Evolutionary conservation across 495 filamentous ascomycete genomes (phyloP).

Genomic region (Geopyxis carbonaria): DNA sequence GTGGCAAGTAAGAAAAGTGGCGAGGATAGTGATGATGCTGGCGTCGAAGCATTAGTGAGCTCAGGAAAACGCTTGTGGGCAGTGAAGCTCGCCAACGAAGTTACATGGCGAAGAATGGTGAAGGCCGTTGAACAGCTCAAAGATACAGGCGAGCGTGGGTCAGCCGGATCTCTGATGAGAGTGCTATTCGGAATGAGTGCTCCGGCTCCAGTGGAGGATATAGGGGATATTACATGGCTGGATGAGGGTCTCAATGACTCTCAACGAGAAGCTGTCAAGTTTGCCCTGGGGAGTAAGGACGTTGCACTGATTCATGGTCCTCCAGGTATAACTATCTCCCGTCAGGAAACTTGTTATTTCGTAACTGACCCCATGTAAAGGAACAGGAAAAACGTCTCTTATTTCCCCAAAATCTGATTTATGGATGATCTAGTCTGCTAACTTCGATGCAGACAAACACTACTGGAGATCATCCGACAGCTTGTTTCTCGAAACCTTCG

Average conservation of each 20-base stretch:
- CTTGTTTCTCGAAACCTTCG: slow-evolving; percentile 34
- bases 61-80: slow-evolving; percentile 34
- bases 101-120: slow-evolving; percentile 79
- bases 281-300: slow-evolving; percentile 66
- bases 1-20: slow-evolving; percentile 48
- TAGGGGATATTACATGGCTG: slow-evolving; percentile 46
- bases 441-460: no score
- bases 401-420: no score
- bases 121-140: slow-evolving; percentile 66
- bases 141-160: slow-evolving; percentile 42
- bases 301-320: slow-evolving; percentile 91
- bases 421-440: no score
- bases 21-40: slow-evolving; percentile 37
- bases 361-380: no score
- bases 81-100: slow-evolving; percentile 89
- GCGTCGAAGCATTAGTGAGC: slow-evolving; percentile 33
- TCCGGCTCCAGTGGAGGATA: slow-evolving; percentile 37
- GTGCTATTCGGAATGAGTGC: slow-evolving; percentile 64
- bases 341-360: no score
- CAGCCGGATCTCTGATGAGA: slow-evolving; percentile 35
- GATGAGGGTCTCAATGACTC: slow-evolving; percentile 71
- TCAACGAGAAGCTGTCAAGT: slow-evolving; percentile 80
- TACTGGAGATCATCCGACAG: slow-evolving; percentile 88
- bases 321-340: no score
- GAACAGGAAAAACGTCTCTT: slow-evolving; percentile 95